Base-by-base conservation (phyloP, 2,329 filamentous ascomycete species). In the Phyllachora maydis region DNA sequence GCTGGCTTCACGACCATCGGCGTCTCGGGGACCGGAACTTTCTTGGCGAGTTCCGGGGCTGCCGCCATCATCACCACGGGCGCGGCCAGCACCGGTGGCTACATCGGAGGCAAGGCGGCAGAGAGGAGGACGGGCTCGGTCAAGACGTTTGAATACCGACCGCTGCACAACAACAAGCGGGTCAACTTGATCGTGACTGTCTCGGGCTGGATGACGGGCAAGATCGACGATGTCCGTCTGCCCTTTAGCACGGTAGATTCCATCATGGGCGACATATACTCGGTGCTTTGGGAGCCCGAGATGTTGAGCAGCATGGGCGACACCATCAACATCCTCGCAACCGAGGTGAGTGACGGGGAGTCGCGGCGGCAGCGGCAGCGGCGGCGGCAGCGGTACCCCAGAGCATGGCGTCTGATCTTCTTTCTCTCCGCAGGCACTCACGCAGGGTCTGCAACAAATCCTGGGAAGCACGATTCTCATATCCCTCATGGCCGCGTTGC, bases 281-380 rank as follows among this genome's bases (percentile, higher is more conserved):
- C 85, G 1, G 73, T 98, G 8, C 57, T 90, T 28, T 98, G 88
- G 83, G 88, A 98, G 46, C 90, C 88, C 3, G 88, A 98, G 42
- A 91, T 98, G 83, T 62, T 98, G 41, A 74, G 70, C 36, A 92
- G 81, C 47, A 98, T 93, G 73, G 88, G 88, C 64, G 79, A 88
- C 43, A 98, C 88, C 21, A 95, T 98, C 39, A 93, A 93, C 39
- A 95, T 98, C 48, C 56, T 98, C 32, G 88, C 88, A 28, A 98
- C 88, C 16, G 88, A 98, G 67, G 79, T 85, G 49, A 49, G 63
- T 65, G 19, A 8, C 14, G n/a, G n/a, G n/a, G n/a, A n/a, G n/a
- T n/a, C n/a, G n/a, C n/a, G n/a, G n/a, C n/a, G n/a, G n/a, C n/a
- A n/a, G n/a, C n/a, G n/a, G n/a, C n/a, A n/a, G n/a, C n/a, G n/a